These are phyloP conservation scores for Vinca minor DNA, from an alignment of 257 asterid genomes.

Conservation along the genomic window DNA sequence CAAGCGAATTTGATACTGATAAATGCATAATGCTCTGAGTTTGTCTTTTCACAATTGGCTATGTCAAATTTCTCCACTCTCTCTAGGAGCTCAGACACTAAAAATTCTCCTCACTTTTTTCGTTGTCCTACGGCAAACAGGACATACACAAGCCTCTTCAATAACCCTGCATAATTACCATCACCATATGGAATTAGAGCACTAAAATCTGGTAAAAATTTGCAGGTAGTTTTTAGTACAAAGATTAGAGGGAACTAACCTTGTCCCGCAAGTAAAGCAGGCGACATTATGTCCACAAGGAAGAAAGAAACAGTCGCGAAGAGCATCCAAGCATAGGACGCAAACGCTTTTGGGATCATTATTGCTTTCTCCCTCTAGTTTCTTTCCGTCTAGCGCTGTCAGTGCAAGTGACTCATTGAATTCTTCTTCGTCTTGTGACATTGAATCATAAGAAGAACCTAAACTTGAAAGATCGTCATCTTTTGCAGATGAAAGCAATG, in stretches of 20 bases:
- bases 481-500: slow-evolving; percentile 11
- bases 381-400: slow-evolving; percentile 9
- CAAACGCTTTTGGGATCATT: slow-evolving; percentile 13
- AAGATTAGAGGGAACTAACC: slow-evolving; percentile 11
- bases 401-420: slow-evolving; percentile 4
- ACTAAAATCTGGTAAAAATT: background rate
- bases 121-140: slow-evolving; percentile 13
- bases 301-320: slow-evolving; percentile 23
- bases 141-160: slow-evolving; percentile 19
- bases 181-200: background rate
- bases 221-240: background rate
- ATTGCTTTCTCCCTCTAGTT: slow-evolving; percentile 2
- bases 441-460: slow-evolving; percentile 17
- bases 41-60: background rate
- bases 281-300: slow-evolving; percentile 25
- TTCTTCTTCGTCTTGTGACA: slow-evolving; percentile 19
- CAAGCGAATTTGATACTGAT: background rate
- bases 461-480: slow-evolving; percentile 22
- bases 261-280: slow-evolving; percentile 21
- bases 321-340: slow-evolving; percentile 15
- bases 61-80: background rate
- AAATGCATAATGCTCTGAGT: background rate
- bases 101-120: slow-evolving; percentile 18
- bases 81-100: slow-evolving; percentile 8
- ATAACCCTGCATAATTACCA: slow-evolving; percentile 12